Conservation (phyloP, 1,139 yeast species). For the Wickerhamiella infanticola region DNA sequence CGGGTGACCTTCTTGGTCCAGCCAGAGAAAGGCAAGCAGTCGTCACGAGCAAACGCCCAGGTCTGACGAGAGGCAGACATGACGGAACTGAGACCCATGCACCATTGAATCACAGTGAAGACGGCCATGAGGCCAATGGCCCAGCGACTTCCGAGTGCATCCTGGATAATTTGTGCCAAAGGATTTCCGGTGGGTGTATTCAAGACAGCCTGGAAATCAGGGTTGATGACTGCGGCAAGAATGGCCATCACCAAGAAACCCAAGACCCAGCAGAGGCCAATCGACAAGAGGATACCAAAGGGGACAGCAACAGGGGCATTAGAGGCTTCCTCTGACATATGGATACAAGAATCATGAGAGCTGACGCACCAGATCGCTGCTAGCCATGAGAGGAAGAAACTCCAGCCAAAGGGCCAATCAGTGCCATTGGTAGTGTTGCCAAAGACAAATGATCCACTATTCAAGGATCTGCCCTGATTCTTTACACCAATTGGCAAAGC, state of each 20-base stretch:
- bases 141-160: slow-evolving; percentile 56
- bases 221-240: slow-evolving; percentile 25
- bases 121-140: slow-evolving; percentile 27
- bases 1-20: slow-evolving; percentile 27
- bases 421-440: slow-evolving; percentile 37
- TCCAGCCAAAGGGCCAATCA: slow-evolving; percentile 53
- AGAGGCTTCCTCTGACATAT: slow-evolving; percentile 51
- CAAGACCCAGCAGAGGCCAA: slow-evolving; percentile 42
- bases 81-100: slow-evolving; percentile 52
- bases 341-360: slow-evolving; percentile 58
- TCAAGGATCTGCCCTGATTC: slow-evolving; percentile 6
- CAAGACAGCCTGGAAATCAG: slow-evolving; percentile 36
- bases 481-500: slow-evolving; percentile 36
- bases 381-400: slow-evolving; percentile 42
- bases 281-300: slow-evolving; percentile 42
- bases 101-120: slow-evolving; percentile 23
- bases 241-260: slow-evolving; percentile 38
- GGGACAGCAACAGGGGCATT: slow-evolving; percentile 58
- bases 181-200: slow-evolving; percentile 37
- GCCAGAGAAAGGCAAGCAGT: slow-evolving; percentile 55
- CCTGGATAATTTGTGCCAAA: slow-evolving; percentile 47
- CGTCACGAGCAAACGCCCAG: slow-evolving; percentile 79
- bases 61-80: slow-evolving; percentile 81
- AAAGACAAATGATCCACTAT: slow-evolving; percentile 32
- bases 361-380: slow-evolving; percentile 63